A percentile compares a stretch with the other conserved stretches of the same genome.
Evolutionary conservation across 2,329 filamentous ascomycete genomes (phyloP).

Genomic region (Colletotrichum falcatum): DNA sequence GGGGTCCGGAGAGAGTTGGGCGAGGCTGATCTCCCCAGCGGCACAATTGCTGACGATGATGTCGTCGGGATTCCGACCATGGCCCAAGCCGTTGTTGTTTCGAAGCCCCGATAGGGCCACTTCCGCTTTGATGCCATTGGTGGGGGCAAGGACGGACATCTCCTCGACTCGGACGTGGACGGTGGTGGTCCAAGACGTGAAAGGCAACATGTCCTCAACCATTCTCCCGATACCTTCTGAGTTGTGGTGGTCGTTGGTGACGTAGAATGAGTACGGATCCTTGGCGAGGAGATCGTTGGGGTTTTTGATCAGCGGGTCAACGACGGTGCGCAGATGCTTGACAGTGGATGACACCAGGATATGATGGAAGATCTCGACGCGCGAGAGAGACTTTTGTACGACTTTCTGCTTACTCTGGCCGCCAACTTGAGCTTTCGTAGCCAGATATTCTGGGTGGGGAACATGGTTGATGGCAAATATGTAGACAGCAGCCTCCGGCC

Average conservation of each 20-base stretch:
- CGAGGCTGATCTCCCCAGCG: conserved; percentile 61
- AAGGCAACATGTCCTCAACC: conserved; percentile 59
- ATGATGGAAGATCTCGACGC: conserved; percentile 65
- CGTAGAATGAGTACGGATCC: conserved; percentile 62
- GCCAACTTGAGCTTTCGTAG: conserved; percentile 50
- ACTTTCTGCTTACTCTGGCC: conserved; percentile 48
- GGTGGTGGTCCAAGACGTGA: conserved; percentile 61
- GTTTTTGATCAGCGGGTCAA: conserved; percentile 64
- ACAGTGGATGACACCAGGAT: conserved; percentile 47
- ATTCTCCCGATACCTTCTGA: conserved; percentile 59
- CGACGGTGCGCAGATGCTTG: conserved; percentile 64
- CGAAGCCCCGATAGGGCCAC: conserved; percentile 59
- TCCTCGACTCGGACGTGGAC: conserved; percentile 50
- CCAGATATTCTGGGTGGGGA: conserved; percentile 54
- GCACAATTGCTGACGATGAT: conserved; percentile 57
- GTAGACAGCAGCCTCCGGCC: conserved; percentile 62
- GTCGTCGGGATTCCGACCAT: conserved; percentile 56
- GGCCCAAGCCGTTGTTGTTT: conserved; percentile 69
- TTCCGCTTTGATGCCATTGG: conserved; percentile 54
- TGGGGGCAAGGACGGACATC: conserved; percentile 17
- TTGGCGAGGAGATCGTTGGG: conserved; percentile 69
- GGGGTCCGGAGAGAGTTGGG: conserved; percentile 42
- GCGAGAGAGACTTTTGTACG: conserved; percentile 55
- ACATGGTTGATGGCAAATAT: conserved; percentile 72
- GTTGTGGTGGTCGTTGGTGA: conserved; percentile 71